These are phyloP conservation scores for Candida saitoana DNA, from an alignment of 805 yeast genomes.

Conservation along the genomic window DNA sequence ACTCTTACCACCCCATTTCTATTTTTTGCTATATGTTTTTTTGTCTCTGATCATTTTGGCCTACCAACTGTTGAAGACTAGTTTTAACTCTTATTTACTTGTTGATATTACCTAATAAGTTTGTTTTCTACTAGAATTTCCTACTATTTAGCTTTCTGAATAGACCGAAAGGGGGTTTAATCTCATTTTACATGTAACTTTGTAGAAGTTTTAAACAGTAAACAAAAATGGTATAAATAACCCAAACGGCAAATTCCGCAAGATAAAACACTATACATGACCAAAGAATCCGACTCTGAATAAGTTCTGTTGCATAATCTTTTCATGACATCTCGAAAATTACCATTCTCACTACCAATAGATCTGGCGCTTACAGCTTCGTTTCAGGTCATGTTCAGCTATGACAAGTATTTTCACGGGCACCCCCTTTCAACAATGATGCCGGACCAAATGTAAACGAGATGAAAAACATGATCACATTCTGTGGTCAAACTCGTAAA, in stretches of 20 bases:
- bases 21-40: too few relatives aligned
- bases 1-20: too few relatives aligned
- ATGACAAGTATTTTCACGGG: not conserved
- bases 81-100: not conserved
- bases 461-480: not conserved
- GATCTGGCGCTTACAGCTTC: not conserved
- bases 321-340: not conserved
- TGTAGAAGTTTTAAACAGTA: too few relatives aligned
- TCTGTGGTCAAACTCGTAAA: not conserved
- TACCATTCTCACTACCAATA: not conserved
- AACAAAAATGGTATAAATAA: not conserved
- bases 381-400: not conserved
- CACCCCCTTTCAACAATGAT: too few relatives aligned
- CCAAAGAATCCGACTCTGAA: not conserved
- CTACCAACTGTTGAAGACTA: not conserved
- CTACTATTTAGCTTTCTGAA: too few relatives aligned
- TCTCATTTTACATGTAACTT: too few relatives aligned
- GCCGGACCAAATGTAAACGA: too few relatives aligned
- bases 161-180: too few relatives aligned
- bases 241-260: not conserved
- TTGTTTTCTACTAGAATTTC: too few relatives aligned
- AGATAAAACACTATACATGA: not conserved
- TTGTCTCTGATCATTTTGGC: too few relatives aligned
- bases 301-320: not conserved
- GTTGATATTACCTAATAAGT: not conserved